Percentiles rank a stretch among this genome's conserved stretches.
Evolutionary conservation across 2,329 filamentous ascomycete species (phyloP).

Genomic region (Diplodia sapinea): DNA sequence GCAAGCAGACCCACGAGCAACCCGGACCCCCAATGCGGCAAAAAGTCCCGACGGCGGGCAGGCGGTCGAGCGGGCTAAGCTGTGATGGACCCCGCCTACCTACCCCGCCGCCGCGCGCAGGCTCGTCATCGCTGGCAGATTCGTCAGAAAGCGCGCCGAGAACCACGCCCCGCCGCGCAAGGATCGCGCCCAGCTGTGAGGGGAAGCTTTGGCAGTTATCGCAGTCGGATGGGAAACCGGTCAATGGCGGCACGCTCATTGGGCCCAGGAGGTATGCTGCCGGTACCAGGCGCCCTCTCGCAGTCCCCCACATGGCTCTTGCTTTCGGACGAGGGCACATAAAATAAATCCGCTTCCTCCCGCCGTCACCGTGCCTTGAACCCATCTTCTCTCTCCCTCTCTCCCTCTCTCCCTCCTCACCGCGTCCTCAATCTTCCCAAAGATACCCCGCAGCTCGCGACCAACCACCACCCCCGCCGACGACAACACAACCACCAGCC

Average conservation of each 20-base stretch:
- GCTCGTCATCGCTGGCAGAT: constrained; percentile 23
- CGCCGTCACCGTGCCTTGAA: background rate
- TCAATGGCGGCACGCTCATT: constrained; percentile 6
- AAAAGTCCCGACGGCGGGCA: constrained; percentile 23
- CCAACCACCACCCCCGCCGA: background rate
- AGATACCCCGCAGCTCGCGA: constrained; percentile 22
- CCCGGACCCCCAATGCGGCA: constrained; percentile 15
- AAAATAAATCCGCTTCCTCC: constrained; percentile 22
- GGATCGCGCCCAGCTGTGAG: constrained; percentile 16
- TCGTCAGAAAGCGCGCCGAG: constrained; percentile 21
- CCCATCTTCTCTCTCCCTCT: background rate
- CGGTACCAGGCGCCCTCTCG: background rate
- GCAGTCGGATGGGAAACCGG: background rate
- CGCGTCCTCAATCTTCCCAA: background rate
- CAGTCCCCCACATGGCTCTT: constrained; percentile 30
- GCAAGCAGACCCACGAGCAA: background rate
- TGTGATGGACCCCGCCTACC: constrained; percentile 21
- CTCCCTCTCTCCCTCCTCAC: background rate
- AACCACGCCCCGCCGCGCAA: constrained; percentile 9
- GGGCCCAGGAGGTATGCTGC: background rate
- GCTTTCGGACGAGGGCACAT: constrained; percentile 22
- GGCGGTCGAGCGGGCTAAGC: background rate
- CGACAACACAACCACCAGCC: constrained; percentile 7
- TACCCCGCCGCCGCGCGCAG: constrained; percentile 25
- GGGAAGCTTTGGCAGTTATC: constrained; percentile 24